These are phyloP conservation scores for Epicoccum sorghinum DNA, from an alignment of 2,329 filamentous ascomycete genomes.

Conservation along the genomic window DNA sequence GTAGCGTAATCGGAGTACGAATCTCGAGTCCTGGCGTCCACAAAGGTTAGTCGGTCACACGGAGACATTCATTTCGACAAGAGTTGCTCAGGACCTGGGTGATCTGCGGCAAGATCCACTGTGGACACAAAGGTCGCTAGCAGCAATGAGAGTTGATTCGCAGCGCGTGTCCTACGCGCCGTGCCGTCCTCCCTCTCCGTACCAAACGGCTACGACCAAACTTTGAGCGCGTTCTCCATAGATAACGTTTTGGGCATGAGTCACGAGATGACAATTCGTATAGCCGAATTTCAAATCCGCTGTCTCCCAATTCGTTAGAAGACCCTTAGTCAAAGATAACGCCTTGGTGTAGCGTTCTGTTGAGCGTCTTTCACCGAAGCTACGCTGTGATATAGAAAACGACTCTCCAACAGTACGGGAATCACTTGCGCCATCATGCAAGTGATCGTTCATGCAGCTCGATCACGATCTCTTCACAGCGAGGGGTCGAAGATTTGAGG, in stretches of 20 bases:
- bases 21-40: background rate
- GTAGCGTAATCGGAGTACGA: slow-evolving; percentile 9
- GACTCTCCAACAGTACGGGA: too few species aligned
- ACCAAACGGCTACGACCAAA: slow-evolving; percentile 26
- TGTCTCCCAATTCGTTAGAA: slow-evolving; percentile 21
- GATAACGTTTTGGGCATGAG: background rate
- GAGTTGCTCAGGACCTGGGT: slow-evolving; percentile 8
- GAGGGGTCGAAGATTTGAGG: too few species aligned
- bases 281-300: slow-evolving; percentile 6
- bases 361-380: background rate
- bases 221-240: background rate
- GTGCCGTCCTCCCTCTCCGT: slow-evolving; percentile 37
- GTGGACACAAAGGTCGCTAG: slow-evolving; percentile 18
- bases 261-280: background rate
- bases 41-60: background rate
- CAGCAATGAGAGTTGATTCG: slow-evolving; percentile 32
- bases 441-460: background rate
- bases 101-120: slow-evolving; percentile 34
- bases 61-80: background rate
- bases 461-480: background rate
- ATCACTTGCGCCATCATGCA: background rate
- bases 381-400: background rate
- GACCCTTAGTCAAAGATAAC: slow-evolving; percentile 6
- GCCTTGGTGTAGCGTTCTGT: background rate
- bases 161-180: slow-evolving; percentile 29